phyloP scores from a whole-genome alignment of 2,329 filamentous ascomycete genomes.

The Pleochaeta shiraiana region DNA sequence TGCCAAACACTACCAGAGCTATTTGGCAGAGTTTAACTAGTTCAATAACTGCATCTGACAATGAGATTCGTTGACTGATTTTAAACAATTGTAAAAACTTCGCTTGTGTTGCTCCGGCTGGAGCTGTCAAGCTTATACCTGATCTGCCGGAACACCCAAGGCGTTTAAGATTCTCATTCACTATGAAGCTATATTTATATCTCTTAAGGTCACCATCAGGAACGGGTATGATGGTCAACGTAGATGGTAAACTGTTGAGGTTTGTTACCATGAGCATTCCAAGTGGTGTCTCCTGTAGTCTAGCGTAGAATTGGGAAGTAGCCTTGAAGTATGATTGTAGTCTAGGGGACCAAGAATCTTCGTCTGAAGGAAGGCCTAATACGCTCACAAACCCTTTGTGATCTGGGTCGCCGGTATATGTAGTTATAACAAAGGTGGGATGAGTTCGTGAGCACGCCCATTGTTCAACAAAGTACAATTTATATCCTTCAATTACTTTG shows the following conservation, averaged over 20 bases:
- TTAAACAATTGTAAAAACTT: constrained; percentile 88
- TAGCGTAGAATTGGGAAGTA: constrained; percentile 65
- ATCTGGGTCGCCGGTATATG: constrained; percentile 70
- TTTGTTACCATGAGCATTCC: constrained; percentile 90
- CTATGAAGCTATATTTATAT: constrained; percentile 66
- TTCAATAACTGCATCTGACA: constrained; percentile 63
- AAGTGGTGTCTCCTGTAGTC: constrained; percentile 57
- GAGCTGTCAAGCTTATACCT: constrained; percentile 58
- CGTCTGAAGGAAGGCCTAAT: constrained; percentile 60
- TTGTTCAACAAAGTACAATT: constrained; percentile 88
- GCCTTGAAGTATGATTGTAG: constrained; percentile 71
- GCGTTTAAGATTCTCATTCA: constrained; percentile 87
- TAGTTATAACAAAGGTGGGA: constrained; percentile 78
- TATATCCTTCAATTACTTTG: constrained; percentile 56
- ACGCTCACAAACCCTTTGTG: constrained; percentile 64
- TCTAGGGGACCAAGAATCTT: constrained; percentile 56
- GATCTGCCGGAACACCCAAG: constrained; percentile 80
- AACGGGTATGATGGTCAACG: constrained; percentile 75
- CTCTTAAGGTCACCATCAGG: constrained; percentile 68
- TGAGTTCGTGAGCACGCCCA: constrained; percentile 88
- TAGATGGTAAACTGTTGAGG: constrained; percentile 75
- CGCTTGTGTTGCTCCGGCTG: constrained; percentile 60
- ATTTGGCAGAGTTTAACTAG: constrained; percentile 82
- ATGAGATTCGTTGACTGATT: constrained; percentile 59
- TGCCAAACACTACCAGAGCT: constrained; percentile 70